Percentiles rank a stretch among this genome's conserved stretches.
Evolutionary conservation across 371 early-diverging fungal genomes (phyloP).

Genomic region (Entomophthora muscae): DNA sequence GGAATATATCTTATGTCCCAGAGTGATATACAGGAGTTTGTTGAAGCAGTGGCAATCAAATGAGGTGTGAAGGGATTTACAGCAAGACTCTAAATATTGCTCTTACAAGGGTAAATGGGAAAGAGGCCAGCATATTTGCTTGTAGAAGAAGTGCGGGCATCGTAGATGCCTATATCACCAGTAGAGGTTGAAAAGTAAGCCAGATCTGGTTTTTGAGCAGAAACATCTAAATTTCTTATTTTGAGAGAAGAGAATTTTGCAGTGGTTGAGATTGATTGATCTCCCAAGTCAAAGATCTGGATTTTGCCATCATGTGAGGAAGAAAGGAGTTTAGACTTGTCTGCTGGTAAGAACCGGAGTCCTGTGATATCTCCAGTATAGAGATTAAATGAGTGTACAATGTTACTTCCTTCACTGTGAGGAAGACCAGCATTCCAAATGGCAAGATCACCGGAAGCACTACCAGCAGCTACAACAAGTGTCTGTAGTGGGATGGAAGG

Average conservation of each 20-base stretch:
- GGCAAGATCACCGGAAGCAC: not conserved
- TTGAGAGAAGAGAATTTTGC: not conserved
- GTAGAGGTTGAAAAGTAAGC: not conserved
- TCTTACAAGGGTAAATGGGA: not conserved
- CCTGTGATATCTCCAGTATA: not conserved
- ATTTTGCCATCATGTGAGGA: not conserved
- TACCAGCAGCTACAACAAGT: not conserved
- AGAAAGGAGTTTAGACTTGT: not conserved
- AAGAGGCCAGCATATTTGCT: not conserved
- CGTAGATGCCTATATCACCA: not conserved
- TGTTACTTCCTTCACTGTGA: not conserved
- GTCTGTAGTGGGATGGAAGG: not conserved
- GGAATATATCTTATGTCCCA: not conserved
- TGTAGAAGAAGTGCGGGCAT: not conserved
- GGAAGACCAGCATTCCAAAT: not conserved
- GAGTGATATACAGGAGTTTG: not conserved
- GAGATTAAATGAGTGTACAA: not conserved
- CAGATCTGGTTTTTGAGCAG: not conserved
- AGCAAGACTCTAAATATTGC: not conserved
- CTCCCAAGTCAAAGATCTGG: not conserved
- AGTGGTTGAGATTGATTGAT: not conserved
- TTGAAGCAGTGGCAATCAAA: not conserved
- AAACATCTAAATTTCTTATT: not conserved
- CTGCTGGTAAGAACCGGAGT: not conserved
- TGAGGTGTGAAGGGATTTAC: not conserved